These are phyloP conservation scores for Botrytis aclada DNA, from an alignment of 2,329 filamentous ascomycete genomes.

Conservation along the genomic window DNA sequence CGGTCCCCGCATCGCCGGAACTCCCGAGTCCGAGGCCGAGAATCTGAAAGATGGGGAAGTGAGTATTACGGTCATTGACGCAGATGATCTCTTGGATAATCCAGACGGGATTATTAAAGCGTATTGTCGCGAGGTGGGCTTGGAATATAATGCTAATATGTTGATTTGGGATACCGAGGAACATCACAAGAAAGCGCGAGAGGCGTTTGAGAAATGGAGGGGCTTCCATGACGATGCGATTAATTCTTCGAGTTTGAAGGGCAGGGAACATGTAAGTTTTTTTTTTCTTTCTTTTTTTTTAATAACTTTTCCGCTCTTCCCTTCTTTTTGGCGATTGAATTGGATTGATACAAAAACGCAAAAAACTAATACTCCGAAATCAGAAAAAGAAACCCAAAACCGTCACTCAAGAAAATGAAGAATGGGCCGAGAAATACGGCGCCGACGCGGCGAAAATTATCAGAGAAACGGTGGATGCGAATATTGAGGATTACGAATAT, in stretches of 20 bases:
- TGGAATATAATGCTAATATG: slow-evolving; percentile 76
- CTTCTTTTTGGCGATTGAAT: not conserved
- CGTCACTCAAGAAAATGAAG: slow-evolving; percentile 62
- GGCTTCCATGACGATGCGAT: slow-evolving; percentile 97
- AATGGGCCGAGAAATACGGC: slow-evolving; percentile 74
- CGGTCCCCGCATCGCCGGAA: slow-evolving; percentile 60
- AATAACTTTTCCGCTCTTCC: not conserved
- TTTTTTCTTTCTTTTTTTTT: not conserved
- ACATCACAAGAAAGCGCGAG: slow-evolving; percentile 63
- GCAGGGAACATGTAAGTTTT: slow-evolving; percentile 59
- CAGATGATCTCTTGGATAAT: slow-evolving; percentile 87
- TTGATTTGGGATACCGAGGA: slow-evolving; percentile 78
- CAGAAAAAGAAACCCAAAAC: slow-evolving; percentile 57
- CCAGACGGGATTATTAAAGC: slow-evolving; percentile 71
- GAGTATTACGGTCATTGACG: slow-evolving; percentile 83
- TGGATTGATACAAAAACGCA: not conserved
- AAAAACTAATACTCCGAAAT: not conserved
- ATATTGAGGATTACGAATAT: slow-evolving; percentile 74
- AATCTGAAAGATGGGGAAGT: slow-evolving; percentile 41
- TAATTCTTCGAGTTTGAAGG: slow-evolving; percentile 71
- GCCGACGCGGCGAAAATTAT: slow-evolving; percentile 68
- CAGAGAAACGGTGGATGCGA: slow-evolving; percentile 66
- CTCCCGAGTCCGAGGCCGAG: slow-evolving; percentile 24
- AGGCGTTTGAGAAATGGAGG: slow-evolving; percentile 92
- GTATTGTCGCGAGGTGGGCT: slow-evolving; percentile 78